phyloP scores from a whole-genome alignment of 2,329 filamentous ascomycete genomes.

The Penicillium sp. region DNA sequence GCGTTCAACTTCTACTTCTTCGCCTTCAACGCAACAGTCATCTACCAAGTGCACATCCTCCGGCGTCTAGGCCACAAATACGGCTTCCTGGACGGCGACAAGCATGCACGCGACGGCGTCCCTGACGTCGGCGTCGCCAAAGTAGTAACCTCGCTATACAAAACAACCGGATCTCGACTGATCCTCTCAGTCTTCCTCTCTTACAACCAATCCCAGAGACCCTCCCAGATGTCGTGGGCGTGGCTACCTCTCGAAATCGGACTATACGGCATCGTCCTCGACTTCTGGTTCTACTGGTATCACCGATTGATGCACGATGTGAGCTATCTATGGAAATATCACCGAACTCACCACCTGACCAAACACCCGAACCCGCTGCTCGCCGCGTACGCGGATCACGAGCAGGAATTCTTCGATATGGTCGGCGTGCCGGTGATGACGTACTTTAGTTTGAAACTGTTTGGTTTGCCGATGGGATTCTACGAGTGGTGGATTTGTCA shows the following conservation, averaged over 20 bases:
- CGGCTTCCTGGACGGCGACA: slow-evolving; percentile 23
- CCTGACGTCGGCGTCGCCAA: slow-evolving; percentile 40
- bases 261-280: slow-evolving; percentile 22
- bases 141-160: slow-evolving; percentile 32
- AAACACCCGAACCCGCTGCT: slow-evolving; percentile 46
- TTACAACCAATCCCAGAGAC: slow-evolving; percentile 25
- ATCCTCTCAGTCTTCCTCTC: slow-evolving; percentile 32
- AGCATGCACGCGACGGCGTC: slow-evolving; percentile 35
- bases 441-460: slow-evolving; percentile 32
- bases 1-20: slow-evolving; percentile 40
- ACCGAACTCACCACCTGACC: slow-evolving; percentile 47
- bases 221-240: slow-evolving; percentile 27
- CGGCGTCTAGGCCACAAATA: slow-evolving; percentile 19
- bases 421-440: slow-evolving; percentile 41
- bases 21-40: slow-evolving; percentile 39
- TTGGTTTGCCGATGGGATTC: slow-evolving; percentile 45
- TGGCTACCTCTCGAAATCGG: slow-evolving; percentile 37
- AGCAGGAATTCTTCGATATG: slow-evolving; percentile 46
- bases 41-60: slow-evolving; percentile 34
- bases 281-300: slow-evolving; percentile 26
- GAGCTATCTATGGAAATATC: slow-evolving; percentile 41
- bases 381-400: slow-evolving; percentile 42
- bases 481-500: slow-evolving; percentile 50
- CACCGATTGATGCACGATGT: slow-evolving; percentile 43
- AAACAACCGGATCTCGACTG: slow-evolving; percentile 33